A percentile compares a stretch with the other conserved stretches of the same genome.
These are phyloP conservation scores for Arthrobotrys pseudoclavata DNA, from an alignment of 2,329 filamentous ascomycete genomes.

Conservation along the genomic window DNA sequence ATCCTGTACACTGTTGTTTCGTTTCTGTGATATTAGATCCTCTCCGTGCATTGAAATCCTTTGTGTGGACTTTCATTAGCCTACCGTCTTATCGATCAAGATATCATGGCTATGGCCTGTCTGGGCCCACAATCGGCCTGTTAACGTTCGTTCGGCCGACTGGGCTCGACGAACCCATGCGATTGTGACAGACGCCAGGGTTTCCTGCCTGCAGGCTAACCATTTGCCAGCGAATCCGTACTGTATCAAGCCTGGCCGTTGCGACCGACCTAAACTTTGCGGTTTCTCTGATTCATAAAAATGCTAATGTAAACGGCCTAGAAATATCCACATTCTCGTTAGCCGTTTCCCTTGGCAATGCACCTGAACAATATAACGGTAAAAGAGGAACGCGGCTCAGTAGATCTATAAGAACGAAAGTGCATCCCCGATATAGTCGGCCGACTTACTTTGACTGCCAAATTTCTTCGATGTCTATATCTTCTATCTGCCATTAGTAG, in stretches of 20 bases:
- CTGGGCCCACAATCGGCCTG: neutral
- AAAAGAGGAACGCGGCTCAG: constrained; percentile 7
- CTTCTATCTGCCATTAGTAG: neutral
- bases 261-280: constrained; percentile 48
- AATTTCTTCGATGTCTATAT: neutral
- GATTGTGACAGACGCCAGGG: constrained; percentile 23
- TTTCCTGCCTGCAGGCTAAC: constrained; percentile 27
- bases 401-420: constrained; percentile 50
- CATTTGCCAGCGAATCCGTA: constrained; percentile 37
- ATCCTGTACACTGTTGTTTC: neutral
- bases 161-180: constrained; percentile 17
- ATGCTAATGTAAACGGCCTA: constrained; percentile 21
- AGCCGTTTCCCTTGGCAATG: constrained; percentile 12
- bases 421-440: neutral
- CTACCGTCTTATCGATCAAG: neutral
- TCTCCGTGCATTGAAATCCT: neutral
- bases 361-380: constrained; percentile 3
- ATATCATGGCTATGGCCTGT: neutral
- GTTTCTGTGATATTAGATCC: neutral
- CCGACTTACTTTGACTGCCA: neutral
- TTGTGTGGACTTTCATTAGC: neutral
- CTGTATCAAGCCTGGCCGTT: constrained; percentile 39
- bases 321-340: constrained; percentile 32
- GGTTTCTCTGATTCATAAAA: constrained; percentile 47
- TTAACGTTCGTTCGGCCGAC: constrained; percentile 3